Evolutionary conservation across 2,329 filamentous ascomycete genomes (phyloP), one percentile per base, ranked within the genome.

Genomic region (Fusarium tuaranense): DNA sequence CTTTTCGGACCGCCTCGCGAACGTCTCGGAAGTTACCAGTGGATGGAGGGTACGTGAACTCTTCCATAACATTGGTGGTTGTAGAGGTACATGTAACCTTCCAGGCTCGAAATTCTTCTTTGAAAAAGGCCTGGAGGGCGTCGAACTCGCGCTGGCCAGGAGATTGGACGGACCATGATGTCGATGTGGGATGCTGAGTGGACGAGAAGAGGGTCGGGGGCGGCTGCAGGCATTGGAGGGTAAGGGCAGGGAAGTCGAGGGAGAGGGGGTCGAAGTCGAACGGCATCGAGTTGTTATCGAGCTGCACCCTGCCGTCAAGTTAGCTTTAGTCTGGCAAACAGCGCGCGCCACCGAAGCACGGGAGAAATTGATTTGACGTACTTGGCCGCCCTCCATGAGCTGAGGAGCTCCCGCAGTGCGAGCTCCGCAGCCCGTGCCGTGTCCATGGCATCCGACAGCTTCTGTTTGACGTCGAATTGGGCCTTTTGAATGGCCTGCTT

Each of bases 251-350:
- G 78, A 98, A 98, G 69, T 95, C 95, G 81, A 97, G 91, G 7
- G 93, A 88, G 70, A 95, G 90, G 38, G 96, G 93, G 75, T 98
- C 94, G 83, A 98, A 97, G 74, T 96, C 93, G 77, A 92, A 92
- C 4, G 91, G 90, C 76, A 86, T 85, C 10, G 88, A 88, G 62
- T 85, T 84, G 74, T 87, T 85, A 70, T 91, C 87, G 59, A 91
- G 84, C 57, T 90, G 86, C 77, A 88, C 86, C 76, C 90, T 91
- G 71, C 25, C 34, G 44, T 69, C 18, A 68, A 60, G 70, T 53
- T 53, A 53, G 48, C 48, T 53, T 78, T 73, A 77, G 69, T 57
- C 46, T 34, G 5, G 48, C 46, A 46, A 60, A 48, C 22, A 18
- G 12, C 27, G 18, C 48, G 48, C 48, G 48, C 27, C 27, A 55